A percentile compares a stretch with the other conserved stretches of the same genome.
phyloP scores from a whole-genome alignment of 1,284 basidiomycete species.

The Thecaphora thlaspeos region DNA sequence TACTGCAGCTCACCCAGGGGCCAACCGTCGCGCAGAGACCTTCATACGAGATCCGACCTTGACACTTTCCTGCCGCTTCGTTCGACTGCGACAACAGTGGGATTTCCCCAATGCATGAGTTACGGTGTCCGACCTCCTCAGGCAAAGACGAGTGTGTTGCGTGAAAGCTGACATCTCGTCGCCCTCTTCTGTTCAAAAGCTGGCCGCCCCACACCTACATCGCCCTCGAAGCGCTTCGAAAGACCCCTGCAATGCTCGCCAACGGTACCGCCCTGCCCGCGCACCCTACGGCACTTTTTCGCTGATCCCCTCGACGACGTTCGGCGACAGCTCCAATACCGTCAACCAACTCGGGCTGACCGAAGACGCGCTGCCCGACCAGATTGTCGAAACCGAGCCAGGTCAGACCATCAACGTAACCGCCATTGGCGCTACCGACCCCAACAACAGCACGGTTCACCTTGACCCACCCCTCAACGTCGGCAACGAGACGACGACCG shows the following conservation, averaged over 20 bases:
- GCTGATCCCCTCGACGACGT: slow-evolving; percentile 65
- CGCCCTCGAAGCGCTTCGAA: slow-evolving; percentile 72
- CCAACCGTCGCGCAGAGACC: too few relatives aligned
- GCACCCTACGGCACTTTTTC: slow-evolving; percentile 64
- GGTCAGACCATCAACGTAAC: slow-evolving; percentile 57
- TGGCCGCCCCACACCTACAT: slow-evolving; percentile 63
- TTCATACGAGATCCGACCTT: too few relatives aligned
- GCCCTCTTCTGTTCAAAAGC: too few relatives aligned
- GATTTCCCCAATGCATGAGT: slow-evolving; percentile 58
- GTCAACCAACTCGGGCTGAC: slow-evolving; percentile 69
- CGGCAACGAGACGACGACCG: slow-evolving; percentile 64
- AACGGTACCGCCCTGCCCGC: slow-evolving; percentile 62
- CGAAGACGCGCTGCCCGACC: slow-evolving; percentile 69
- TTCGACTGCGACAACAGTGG: slow-evolving; percentile 75
- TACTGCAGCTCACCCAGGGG: too few relatives aligned
- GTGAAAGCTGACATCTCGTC: too few relatives aligned
- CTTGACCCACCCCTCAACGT: slow-evolving; percentile 68
- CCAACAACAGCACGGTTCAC: slow-evolving; percentile 14
- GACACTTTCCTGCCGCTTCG: too few relatives aligned
- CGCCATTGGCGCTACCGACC: slow-evolving; percentile 65
- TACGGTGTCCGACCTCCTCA: too few relatives aligned
- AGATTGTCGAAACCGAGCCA: slow-evolving; percentile 61
- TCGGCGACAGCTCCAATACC: slow-evolving; percentile 7
- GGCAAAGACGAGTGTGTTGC: too few relatives aligned
- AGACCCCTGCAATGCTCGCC: slow-evolving; percentile 70